phyloP scores from a whole-genome alignment of 176 grass and related monocot genomes.

The Stipa capillata region DNA sequence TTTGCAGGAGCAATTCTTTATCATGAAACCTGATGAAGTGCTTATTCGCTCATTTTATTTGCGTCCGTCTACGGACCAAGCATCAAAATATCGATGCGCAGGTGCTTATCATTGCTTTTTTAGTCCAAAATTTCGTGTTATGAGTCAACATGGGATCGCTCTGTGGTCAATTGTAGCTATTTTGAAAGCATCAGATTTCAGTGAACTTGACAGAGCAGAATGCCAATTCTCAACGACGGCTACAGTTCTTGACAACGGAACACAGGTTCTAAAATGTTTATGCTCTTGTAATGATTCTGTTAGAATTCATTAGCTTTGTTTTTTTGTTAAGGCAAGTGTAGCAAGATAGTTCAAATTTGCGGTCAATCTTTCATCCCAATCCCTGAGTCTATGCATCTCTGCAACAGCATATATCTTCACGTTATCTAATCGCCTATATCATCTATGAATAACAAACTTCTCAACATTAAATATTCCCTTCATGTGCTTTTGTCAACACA shows the following conservation, averaged over 20 bases:
- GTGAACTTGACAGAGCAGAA: constrained; percentile 58
- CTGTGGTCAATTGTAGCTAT: constrained; percentile 54
- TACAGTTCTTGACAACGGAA: constrained; percentile 80
- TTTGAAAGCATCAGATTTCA: constrained; percentile 75
- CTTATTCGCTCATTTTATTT: constrained; percentile 43
- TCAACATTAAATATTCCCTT: no score
- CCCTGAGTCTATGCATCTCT: not conserved
- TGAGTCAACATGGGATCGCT: constrained; percentile 1
- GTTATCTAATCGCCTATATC: not conserved
- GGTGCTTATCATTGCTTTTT: constrained; percentile 24
- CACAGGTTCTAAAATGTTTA: constrained; percentile 50
- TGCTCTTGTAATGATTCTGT: not conserved
- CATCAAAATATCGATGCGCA: constrained; percentile 56
- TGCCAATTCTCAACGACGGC: constrained; percentile 58
- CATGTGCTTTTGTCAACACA: not conserved
- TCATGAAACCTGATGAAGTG: constrained; percentile 68
- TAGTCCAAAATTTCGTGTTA: not conserved
- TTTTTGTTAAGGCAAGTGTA: not conserved
- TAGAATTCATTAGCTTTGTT: not conserved
- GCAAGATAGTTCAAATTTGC: not conserved
- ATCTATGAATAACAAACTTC: not conserved
- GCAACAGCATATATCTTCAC: not conserved
- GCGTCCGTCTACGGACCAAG: constrained; percentile 52
- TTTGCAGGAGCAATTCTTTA: constrained; percentile 82
- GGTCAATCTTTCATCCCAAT: not conserved